These are phyloP conservation scores for Gaultheria prostrata DNA, from an alignment of 148 eudicot genomes.

Conservation along the genomic window DNA sequence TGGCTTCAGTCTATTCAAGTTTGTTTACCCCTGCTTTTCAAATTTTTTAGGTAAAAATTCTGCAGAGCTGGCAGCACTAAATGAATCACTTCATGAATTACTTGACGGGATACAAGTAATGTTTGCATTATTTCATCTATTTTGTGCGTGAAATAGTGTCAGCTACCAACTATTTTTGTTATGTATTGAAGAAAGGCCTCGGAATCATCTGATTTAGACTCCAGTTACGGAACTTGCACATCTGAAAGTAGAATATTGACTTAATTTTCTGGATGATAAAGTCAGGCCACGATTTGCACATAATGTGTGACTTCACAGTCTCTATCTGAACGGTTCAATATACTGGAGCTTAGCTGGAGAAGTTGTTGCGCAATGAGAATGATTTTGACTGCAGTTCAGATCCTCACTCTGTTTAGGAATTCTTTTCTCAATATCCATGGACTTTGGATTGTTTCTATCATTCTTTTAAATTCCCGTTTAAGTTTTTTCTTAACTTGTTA, in stretches of 20 bases:
- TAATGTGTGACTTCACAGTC: not conserved
- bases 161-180: constrained; percentile 1
- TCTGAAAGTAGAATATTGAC: not conserved
- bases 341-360: not conserved
- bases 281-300: not conserved
- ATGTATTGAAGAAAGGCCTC: constrained; percentile 4
- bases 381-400: not conserved
- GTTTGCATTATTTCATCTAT: not conserved
- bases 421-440: constrained; percentile 7
- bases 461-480: not conserved
- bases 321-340: not conserved
- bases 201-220: not conserved
- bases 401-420: not conserved
- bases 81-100: constrained; percentile 53
- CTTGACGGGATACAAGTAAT: constrained; percentile 61
- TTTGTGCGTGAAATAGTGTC: not conserved
- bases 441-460: not conserved
- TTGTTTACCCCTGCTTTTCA: not conserved
- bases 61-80: constrained; percentile 45
- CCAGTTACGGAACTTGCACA: not conserved
- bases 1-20: constrained; percentile 5
- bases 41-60: constrained; percentile 36
- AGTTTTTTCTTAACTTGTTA: constrained; percentile 1
- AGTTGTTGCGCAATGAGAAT: not conserved
- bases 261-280: not conserved